Conservation (phyloP, 2,329 filamentous ascomycete species). For the Emericellopsis atlantica region DNA sequence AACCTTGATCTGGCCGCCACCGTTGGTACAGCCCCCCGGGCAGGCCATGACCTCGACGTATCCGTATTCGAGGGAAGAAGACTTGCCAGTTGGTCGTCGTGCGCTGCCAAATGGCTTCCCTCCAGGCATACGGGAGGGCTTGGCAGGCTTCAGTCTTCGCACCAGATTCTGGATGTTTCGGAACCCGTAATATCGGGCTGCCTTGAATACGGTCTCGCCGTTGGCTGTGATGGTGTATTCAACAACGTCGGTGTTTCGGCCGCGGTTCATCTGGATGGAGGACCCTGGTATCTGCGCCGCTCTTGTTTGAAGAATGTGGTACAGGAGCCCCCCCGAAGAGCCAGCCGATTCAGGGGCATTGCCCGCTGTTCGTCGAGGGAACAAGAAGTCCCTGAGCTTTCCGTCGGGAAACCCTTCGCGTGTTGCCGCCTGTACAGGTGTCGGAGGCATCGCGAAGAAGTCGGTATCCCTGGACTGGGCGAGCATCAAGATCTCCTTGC, state of each 20-base stretch:
- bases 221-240: conserved; percentile 61
- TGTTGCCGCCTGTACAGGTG: conserved; percentile 23
- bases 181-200: conserved; percentile 92
- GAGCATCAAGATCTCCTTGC: conserved; percentile 84
- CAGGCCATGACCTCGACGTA: conserved; percentile 99
- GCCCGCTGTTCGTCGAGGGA: conserved; percentile 31
- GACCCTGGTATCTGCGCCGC: conserved; percentile 61
- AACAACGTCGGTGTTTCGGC: conserved; percentile 81
- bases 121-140: conserved; percentile 67
- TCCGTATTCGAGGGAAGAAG: conserved; percentile 53
- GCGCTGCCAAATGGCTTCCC: conserved; percentile 47
- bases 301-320: conserved; percentile 69
- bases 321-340: conserved; percentile 78
- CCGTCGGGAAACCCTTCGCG: conserved; percentile 56
- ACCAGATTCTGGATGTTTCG: conserved; percentile 97
- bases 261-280: conserved; percentile 55
- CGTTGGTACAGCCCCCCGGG: conserved; percentile 96
- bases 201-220: conserved; percentile 54
- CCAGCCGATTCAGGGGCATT: conserved; percentile 48
- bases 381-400: conserved; percentile 60
- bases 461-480: conserved; percentile 68
- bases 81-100: conserved; percentile 37
- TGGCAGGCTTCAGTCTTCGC: conserved; percentile 73
- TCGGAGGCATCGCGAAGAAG: conserved; percentile 58
- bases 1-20: conserved; percentile 87